Evolutionary conservation across 441 rosid genomes (phyloP), one percentile per base, ranked within the genome.

Genomic region (Monsonia emarginata): DNA sequence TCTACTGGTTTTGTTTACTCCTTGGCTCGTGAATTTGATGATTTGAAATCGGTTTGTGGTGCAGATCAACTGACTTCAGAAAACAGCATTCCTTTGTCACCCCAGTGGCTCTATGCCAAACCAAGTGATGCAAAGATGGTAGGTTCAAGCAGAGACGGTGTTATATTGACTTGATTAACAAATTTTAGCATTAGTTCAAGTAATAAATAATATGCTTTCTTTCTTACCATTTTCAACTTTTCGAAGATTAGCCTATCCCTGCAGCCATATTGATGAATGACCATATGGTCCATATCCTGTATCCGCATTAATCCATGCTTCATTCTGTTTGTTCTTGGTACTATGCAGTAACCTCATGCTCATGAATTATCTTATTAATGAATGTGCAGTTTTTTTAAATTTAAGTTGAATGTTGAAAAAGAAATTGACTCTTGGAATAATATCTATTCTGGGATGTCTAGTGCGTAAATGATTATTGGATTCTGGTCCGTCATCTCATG

Each of bases 71-170:
- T 74, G 70, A 78, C 78, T 10, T 72, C 85, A 24, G 97, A 91
- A 59, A 89, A 75, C 83, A 88, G 85, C 84, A 88, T 91, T 11
- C 97, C 97, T 0, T 75, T 91, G 77, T 89, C 96, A 77, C 97
- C 97, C 5, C 96, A 91, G 72, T 91, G 97, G 97, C 95, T 91
- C 46, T 91, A 89, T 78, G 70, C 85, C 30, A 91, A 86, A 74
- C 86, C 96, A 25, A 84, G 72, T 24, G 97, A 91, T 61, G 75
- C 69, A 63, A 91, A 85, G 82, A 66, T 79, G 85, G 88, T 86
- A 80, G 28, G 40, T 74, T 60, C 26, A 27, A 16, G 34, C 30
- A 22, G 16, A 14, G 2, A 40, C 5, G 22, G 21, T 63, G 4
- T 52, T 48, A 9, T 38, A 24, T 10, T 9, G 16, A 9, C 24